These are phyloP conservation scores for Suillus subaureus DNA, from an alignment of 768 basidiomycete species.

Conservation along the genomic window DNA sequence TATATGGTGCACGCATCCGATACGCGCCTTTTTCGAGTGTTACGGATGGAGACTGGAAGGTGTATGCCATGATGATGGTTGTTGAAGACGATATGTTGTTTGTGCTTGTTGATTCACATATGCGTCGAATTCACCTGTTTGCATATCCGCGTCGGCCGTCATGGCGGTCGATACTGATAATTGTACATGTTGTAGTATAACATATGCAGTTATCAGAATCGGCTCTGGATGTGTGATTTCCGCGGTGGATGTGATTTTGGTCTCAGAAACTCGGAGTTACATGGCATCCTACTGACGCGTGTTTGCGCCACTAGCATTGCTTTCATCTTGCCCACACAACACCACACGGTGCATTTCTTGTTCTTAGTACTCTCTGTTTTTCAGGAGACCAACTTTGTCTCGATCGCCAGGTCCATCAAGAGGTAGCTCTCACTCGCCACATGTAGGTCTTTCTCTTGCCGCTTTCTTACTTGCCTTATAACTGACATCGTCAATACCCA, in stretches of 20 bases:
- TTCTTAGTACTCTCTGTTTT: not conserved
- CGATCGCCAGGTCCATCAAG: not conserved
- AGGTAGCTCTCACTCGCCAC: not conserved
- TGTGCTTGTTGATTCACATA: too few relatives aligned
- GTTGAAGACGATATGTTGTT: too few relatives aligned
- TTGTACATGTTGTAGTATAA: too few relatives aligned
- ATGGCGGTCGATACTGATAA: too few relatives aligned
- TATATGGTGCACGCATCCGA: constrained; percentile 53
- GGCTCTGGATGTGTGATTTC: too few relatives aligned
- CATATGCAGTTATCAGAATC: too few relatives aligned
- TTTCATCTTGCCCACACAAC: not conserved
- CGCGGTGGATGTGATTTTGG: too few relatives aligned
- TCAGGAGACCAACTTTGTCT: not conserved
- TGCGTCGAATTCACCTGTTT: too few relatives aligned
- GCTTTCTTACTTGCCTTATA: not conserved
- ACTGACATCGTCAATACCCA: not conserved
- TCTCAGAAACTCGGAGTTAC: not conserved
- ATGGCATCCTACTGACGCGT: not conserved
- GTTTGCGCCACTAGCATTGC: not conserved
- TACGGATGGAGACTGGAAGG: constrained; percentile 58
- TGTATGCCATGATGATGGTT: constrained; percentile 15
- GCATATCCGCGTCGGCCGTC: too few relatives aligned
- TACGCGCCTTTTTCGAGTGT: constrained; percentile 67
- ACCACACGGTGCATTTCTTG: not conserved
- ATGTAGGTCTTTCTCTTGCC: not conserved